Evolutionary conservation across 805 yeast species (phyloP).

Genomic region (Blastobotrys americana): DNA sequence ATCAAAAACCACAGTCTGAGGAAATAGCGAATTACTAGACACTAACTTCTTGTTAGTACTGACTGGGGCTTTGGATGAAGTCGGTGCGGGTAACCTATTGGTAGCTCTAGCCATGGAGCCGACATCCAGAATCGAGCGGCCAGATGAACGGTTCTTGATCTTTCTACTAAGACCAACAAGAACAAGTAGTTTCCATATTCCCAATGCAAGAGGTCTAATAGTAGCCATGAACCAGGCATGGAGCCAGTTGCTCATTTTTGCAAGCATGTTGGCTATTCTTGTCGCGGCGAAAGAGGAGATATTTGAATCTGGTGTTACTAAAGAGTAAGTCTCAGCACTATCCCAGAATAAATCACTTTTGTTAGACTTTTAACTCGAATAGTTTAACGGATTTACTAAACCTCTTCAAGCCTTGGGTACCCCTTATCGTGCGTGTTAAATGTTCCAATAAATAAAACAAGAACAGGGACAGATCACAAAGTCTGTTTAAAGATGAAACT

Average conservation of each 20-base stretch:
- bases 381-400: too few species aligned
- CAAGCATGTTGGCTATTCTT: not conserved
- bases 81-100: not conserved
- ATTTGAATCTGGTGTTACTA: too few species aligned
- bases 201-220: not conserved
- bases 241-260: not conserved
- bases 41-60: not conserved
- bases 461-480: too few species aligned
- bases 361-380: too few species aligned
- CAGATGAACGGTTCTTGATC: not conserved
- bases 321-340: too few species aligned
- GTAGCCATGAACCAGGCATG: not conserved
- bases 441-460: too few species aligned
- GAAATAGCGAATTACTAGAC: slow-evolving; percentile 2
- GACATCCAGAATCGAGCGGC: not conserved
- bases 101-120: not conserved
- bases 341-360: too few species aligned
- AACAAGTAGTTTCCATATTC: not conserved
- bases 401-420: too few species aligned
- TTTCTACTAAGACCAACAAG: not conserved
- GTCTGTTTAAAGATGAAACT: too few species aligned
- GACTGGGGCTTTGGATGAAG: not conserved
- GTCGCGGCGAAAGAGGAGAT: not conserved
- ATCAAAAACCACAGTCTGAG: slow-evolving; percentile 1
- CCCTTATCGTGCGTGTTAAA: too few species aligned